phyloP scores from a whole-genome alignment of 148 eudicot species.

The Beta vulgaris region DNA sequence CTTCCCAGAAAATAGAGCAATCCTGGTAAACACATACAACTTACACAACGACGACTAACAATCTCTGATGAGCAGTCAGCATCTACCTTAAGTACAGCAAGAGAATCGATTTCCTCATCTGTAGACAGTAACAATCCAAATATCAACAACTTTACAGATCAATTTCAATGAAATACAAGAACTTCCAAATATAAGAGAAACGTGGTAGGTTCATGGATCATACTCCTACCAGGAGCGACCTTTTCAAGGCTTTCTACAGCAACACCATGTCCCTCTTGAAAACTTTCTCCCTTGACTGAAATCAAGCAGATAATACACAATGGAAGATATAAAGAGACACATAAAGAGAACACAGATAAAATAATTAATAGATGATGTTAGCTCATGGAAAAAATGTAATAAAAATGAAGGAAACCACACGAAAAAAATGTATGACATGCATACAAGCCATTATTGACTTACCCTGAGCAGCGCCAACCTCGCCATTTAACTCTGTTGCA shows the following conservation, averaged over 20 bases:
- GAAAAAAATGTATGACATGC: not conserved
- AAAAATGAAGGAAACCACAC: not conserved
- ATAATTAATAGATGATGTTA: too few relatives aligned
- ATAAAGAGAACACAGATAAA: too few relatives aligned
- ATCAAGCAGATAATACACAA: too few relatives aligned
- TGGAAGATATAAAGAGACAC: too few relatives aligned
- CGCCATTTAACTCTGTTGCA: slow-evolving; percentile 24
- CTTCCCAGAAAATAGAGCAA: slow-evolving; percentile 17
- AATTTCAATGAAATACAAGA: too few relatives aligned
- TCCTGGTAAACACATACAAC: slow-evolving; percentile 62
- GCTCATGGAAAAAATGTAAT: not conserved
- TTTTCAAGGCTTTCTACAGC: too few relatives aligned
- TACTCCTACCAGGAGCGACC: too few relatives aligned
- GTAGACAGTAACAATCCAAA: slow-evolving; percentile 24
- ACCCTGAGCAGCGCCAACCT: slow-evolving; percentile 32
- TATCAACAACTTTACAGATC: too few relatives aligned
- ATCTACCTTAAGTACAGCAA: slow-evolving; percentile 28
- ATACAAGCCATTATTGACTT: slow-evolving; percentile 4
- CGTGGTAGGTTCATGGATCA: too few relatives aligned
- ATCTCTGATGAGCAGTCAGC: slow-evolving; percentile 29
- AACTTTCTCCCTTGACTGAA: too few relatives aligned
- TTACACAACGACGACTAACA: slow-evolving; percentile 61
- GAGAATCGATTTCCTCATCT: slow-evolving; percentile 43
- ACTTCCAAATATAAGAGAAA: too few relatives aligned
- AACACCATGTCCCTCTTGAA: too few relatives aligned